A percentile compares a stretch with the other conserved stretches of the same genome.
phyloP scores from a whole-genome alignment of 345 rosid genomes.

The Excoecaria cochinchinensis region DNA sequence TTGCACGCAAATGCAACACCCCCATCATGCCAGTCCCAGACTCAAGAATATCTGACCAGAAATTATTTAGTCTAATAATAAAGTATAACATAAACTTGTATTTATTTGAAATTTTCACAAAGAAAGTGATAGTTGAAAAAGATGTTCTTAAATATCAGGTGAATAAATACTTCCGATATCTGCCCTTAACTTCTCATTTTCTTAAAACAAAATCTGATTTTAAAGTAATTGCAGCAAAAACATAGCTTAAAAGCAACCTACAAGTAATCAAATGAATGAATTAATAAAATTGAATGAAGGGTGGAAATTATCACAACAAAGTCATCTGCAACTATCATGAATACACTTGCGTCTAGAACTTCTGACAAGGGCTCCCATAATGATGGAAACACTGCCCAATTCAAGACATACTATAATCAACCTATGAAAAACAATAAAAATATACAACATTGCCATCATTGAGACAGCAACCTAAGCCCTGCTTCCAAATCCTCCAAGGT shows the following conservation, averaged over 20 bases:
- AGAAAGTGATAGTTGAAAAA: background rate
- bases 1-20: background rate
- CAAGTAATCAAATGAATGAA: constrained; percentile 13
- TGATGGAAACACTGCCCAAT: background rate
- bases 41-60: background rate
- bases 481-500: constrained; percentile 72
- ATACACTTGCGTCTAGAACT: background rate
- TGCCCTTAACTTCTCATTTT: too few relatives aligned
- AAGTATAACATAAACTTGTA: too few relatives aligned
- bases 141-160: too few relatives aligned
- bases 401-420: background rate
- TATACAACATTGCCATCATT: constrained; percentile 11
- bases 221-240: too few relatives aligned
- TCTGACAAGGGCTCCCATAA: too few relatives aligned
- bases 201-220: too few relatives aligned
- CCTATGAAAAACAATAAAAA: background rate
- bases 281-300: background rate
- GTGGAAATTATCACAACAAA: too few relatives aligned
- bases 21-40: background rate
- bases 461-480: constrained; percentile 53
- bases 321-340: background rate
- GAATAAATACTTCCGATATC: too few relatives aligned
- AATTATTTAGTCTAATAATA: too few relatives aligned
- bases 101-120: background rate
- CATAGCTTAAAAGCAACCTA: background rate